Conservation (phyloP, 345 rosid genomes). For the Cardiospermum halicacabum region DNA sequence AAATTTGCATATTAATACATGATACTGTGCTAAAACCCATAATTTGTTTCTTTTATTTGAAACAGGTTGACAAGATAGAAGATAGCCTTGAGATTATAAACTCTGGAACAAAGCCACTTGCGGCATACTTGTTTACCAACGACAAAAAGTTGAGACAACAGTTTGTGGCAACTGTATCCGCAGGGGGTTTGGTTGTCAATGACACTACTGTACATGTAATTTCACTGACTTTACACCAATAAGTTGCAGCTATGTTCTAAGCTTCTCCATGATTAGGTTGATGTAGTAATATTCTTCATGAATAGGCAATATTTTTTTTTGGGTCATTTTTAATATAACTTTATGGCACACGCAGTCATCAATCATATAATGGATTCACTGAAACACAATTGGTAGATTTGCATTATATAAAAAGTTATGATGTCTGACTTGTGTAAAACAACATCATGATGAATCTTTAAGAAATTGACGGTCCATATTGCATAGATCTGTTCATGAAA, state of each 20-base stretch:
- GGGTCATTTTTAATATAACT: neutral
- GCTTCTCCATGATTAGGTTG: constrained; percentile 7
- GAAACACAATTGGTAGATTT: neutral
- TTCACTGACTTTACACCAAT: constrained; percentile 3
- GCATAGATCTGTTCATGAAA: too few species aligned
- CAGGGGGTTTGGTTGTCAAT: constrained; percentile 82
- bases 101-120: constrained; percentile 82
- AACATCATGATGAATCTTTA: too few species aligned
- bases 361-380: neutral
- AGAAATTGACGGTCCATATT: too few species aligned
- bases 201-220: constrained; percentile 83
- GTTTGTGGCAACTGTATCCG: constrained; percentile 65
- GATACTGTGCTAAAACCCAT: neutral
- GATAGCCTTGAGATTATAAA: constrained; percentile 69
- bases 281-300: neutral
- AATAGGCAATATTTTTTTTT: neutral
- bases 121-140: constrained; percentile 82
- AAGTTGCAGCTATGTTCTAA: constrained; percentile 5
- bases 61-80: constrained; percentile 74
- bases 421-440: neutral
- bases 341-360: neutral
- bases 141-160: constrained; percentile 60
- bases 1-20: neutral
- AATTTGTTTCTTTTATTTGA: constrained; percentile 9
- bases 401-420: neutral